These are phyloP conservation scores for Salix suchowensis DNA, from an alignment of 345 rosid species.

Conservation along the genomic window DNA sequence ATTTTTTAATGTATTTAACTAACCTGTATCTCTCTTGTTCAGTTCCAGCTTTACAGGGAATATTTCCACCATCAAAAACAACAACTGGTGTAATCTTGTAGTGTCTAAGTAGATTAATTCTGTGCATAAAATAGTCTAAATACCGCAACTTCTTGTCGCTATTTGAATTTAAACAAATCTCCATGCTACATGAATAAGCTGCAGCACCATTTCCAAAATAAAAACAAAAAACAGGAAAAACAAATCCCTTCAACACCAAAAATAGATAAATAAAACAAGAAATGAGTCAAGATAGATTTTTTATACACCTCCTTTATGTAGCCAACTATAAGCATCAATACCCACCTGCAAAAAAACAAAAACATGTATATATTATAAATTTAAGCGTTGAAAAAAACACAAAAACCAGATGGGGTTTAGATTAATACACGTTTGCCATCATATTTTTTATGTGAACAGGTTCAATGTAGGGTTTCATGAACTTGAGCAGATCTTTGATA, in stretches of 20 bases:
- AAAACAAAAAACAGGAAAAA: not conserved
- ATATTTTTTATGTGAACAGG: slow-evolving; percentile 74
- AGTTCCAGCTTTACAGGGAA: slow-evolving; percentile 76
- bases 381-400: not conserved
- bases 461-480: slow-evolving; percentile 75
- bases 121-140: slow-evolving; percentile 76
- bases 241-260: not conserved
- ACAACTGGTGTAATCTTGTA: slow-evolving; percentile 67
- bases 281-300: not conserved
- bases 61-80: slow-evolving; percentile 75
- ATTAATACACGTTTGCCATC: slow-evolving; percentile 62
- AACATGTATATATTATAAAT: not conserved
- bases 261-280: not conserved
- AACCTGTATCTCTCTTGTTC: slow-evolving; percentile 64
- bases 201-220: slow-evolving; percentile 1
- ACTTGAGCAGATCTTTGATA: slow-evolving; percentile 79
- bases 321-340: slow-evolving; percentile 91
- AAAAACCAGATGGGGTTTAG: not conserved
- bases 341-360: slow-evolving; percentile 58
- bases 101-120: slow-evolving; percentile 63
- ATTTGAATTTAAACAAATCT: slow-evolving; percentile 64
- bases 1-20: not conserved
- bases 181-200: slow-evolving; percentile 98
- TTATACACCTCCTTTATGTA: slow-evolving; percentile 83
- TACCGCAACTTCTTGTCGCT: slow-evolving; percentile 58